A percentile compares a stretch with the other conserved stretches of the same genome.
These are phyloP conservation scores for Colletotrichum orbiculare DNA, from an alignment of 2,329 filamentous ascomycete species.

Conservation along the genomic window DNA sequence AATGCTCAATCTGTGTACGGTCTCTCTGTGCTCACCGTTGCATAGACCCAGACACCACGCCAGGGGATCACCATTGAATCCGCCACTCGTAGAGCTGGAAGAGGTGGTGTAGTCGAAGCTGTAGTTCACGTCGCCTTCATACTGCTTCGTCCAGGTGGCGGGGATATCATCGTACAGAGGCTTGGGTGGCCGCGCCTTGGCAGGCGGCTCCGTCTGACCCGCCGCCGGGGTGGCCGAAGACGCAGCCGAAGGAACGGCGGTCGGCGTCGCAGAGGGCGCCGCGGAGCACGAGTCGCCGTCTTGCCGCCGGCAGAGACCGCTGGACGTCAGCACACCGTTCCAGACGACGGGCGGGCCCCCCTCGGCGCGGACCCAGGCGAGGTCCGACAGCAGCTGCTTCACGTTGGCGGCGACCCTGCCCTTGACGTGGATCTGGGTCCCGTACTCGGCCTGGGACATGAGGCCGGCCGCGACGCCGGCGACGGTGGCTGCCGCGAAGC, in stretches of 20 bases:
- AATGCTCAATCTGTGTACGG: too few species aligned
- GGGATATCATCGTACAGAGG: not conserved
- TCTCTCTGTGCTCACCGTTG: not conserved
- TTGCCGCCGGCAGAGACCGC: not conserved
- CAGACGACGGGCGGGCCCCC: not conserved
- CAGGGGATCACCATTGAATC: not conserved
- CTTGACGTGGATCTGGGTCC: not conserved
- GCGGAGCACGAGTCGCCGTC: not conserved
- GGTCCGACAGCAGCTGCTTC: not conserved
- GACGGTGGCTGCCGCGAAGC: not conserved
- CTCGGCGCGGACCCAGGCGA: constrained; percentile 9
- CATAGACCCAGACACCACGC: constrained; percentile 1
- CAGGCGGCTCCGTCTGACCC: not conserved
- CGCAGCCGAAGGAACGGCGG: not conserved
- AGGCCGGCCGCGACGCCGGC: not conserved
- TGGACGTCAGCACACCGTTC: not conserved
- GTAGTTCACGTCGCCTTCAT: constrained; percentile 8
- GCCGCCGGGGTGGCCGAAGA: not conserved
- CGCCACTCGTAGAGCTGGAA: not conserved
- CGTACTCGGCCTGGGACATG: constrained; percentile 5
- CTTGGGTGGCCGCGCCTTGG: not conserved
- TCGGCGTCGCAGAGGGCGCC: not conserved
- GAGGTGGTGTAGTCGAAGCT: constrained; percentile 3
- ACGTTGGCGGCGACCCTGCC: constrained; percentile 7
- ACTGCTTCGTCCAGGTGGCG: constrained; percentile 8